Base-by-base conservation (phyloP, 352 stramenopile species). In the Phytophthora niederhauseri region DNA sequence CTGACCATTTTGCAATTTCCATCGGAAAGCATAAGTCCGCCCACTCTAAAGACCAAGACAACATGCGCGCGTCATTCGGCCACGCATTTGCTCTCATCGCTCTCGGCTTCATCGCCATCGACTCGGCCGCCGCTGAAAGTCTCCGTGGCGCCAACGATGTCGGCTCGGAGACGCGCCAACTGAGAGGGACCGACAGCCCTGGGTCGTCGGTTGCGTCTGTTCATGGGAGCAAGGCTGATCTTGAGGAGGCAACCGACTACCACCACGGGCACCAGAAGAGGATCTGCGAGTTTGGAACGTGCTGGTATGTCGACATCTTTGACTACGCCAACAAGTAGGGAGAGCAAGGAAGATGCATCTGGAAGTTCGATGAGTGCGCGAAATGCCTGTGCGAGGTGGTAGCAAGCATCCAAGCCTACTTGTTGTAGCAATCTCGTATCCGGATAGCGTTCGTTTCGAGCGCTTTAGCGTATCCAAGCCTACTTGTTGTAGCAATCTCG, bases 1-100 rank as follows among this genome's bases (percentile, higher is more conserved):
- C 24, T 41, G 14, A 26, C 26, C 48, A 72, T 17, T 73, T 69
- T 46, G 19, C 53, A 49, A 58, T 41, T 62, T 72, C 14, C 57
- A 24, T 24, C 24, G 20, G 30, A 12, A 64, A 51, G 24, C 50
- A 28, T 8, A 59, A 55, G 14, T 17, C n/a, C 2, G 4, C 34
- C 36, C 6, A 54, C n/a, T n/a, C n/a, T n/a, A n/a, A n/a, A n/a
- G n/a, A n/a, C n/a, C n/a, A n/a, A n/a, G n/a, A n/a, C 53, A 31
- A 63, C 20, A 73, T 68, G 52, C 59, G 59, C 17, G 36, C 48
- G 28, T 53, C 22, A n/a, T 26, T 66, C 17, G 22, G 12, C 9
- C n/a, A 57, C 52, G 30, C 22, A 0, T 38, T 59, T 26, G 46
- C 36, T 28, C 26, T 64, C 31, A 34, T 64, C 4, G 6, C 6